Evolutionary conservation across 805 yeast species (phyloP), one percentile per base, ranked within the genome.

Genomic region (Teunomyces gatunensis): DNA sequence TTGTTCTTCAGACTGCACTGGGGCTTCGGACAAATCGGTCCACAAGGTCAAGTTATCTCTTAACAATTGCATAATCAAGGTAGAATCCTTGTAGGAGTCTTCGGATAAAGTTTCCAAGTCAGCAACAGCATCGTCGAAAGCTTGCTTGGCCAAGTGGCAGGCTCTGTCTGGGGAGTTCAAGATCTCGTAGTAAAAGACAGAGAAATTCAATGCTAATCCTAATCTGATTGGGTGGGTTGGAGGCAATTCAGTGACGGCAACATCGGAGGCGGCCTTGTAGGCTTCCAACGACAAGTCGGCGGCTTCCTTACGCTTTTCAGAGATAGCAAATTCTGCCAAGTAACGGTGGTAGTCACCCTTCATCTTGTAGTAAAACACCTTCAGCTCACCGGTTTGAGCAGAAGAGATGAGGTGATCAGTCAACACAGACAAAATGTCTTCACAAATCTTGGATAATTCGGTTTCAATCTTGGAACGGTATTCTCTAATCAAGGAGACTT

Each of bases 311-410:
- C 97, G 88, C 74, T 85, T 87, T 59, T 90, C 97, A 56, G 88
- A 83, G 61, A 84, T 80, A 54, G 97, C 92, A 67, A 92, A 94
- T 78, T 92, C 99, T 54, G 97, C 97, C 75, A 92, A 81, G 75
- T 92, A 92, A 80, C 99, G 96, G 80, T 91, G 96, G 80, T 92
- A 92, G 74, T 92, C 99, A 80, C 98, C 99, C 79, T 92, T 92
- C 98, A 92, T 92, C 83, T 92, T 92, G 79, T 89, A 90, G 81
- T 92, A 92, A 75, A 92, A 92, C 48, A 92, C 98, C 80, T 92
- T 90, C 44, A 97, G 90, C 77, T 94, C 99, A 64, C 97, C 97
- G 57, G 96, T 83, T 68, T 86, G 89, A 54, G 98, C 97, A 54
- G 92, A 79, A 58, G 97, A 91, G 64, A 92, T 89, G 72, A 92